phyloP scores from a whole-genome alignment of 2,329 filamentous ascomycete species.

The Xylaria sp. region DNA sequence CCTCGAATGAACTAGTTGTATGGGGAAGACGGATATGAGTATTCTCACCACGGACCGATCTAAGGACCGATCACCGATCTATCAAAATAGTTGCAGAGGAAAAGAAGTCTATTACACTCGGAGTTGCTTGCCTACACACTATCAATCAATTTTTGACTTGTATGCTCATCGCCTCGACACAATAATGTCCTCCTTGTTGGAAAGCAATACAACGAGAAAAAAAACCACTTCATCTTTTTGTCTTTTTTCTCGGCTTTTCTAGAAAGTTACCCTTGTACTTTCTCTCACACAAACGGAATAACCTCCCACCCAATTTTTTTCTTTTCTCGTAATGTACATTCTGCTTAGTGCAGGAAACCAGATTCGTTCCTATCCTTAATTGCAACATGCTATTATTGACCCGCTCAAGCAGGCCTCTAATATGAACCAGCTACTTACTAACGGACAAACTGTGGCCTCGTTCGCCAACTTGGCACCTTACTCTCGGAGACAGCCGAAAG shows the following conservation, averaged over 20 bases:
- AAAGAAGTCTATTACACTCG: conserved; percentile 8
- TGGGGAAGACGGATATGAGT: too few species aligned
- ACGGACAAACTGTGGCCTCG: conserved; percentile 20
- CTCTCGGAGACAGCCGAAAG: not conserved
- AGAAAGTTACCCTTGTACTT: not conserved
- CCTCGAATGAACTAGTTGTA: not conserved
- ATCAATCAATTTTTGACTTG: not conserved
- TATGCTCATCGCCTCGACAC: too few species aligned
- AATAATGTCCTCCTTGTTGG: too few species aligned
- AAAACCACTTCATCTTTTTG: not conserved
- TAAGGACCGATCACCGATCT: not conserved
- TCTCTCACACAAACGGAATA: not conserved
- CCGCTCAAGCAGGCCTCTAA: not conserved
- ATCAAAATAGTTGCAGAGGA: not conserved
- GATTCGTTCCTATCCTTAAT: not conserved
- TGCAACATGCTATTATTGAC: not conserved
- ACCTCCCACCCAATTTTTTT: too few species aligned
- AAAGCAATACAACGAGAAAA: too few species aligned
- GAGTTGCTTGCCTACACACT: conserved; percentile 8
- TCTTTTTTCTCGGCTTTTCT: not conserved
- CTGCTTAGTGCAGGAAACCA: not conserved
- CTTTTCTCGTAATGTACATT: too few species aligned
- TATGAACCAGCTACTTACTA: conserved; percentile 15
- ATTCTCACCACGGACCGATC: too few species aligned
- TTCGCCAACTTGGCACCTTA: conserved; percentile 6